phyloP scores from a whole-genome alignment of 768 basidiomycete genomes.

The Tephrocybe rancida region DNA sequence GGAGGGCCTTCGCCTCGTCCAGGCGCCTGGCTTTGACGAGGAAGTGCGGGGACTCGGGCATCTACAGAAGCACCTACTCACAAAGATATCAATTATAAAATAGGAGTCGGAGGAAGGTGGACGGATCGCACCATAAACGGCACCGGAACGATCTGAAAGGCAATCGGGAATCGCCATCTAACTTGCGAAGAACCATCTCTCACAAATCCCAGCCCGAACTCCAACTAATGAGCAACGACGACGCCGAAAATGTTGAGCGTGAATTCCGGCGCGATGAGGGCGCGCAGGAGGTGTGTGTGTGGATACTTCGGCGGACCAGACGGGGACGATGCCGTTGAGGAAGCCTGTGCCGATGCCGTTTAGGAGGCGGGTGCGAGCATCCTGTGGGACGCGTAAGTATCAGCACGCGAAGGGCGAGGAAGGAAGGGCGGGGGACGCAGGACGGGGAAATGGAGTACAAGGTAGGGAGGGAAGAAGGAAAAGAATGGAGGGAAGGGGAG shows the following conservation, averaged over 20 bases:
- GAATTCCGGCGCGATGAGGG: conserved; percentile 46
- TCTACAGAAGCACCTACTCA: conserved; percentile 33
- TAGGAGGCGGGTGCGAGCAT: conserved; percentile 45
- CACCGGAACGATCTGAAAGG: conserved; percentile 47
- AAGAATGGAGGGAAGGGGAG: no score
- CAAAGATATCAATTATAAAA: neutral
- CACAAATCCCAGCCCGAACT: conserved; percentile 46
- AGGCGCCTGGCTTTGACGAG: conserved; percentile 40
- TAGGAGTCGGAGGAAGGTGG: neutral
- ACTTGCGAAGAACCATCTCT: conserved; percentile 42
- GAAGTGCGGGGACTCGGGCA: conserved; percentile 41
- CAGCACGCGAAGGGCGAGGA: no score
- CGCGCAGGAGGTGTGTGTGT: conserved; percentile 47
- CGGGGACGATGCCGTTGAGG: conserved; percentile 46
- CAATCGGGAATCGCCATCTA: conserved; percentile 43
- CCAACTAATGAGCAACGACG: conserved; percentile 47
- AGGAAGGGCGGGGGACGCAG: no score
- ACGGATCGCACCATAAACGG: conserved; percentile 39
- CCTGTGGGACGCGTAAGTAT: no score
- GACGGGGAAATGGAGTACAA: no score
- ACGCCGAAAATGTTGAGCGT: conserved; percentile 44
- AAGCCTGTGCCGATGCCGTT: conserved; percentile 47
- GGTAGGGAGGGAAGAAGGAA: no score
- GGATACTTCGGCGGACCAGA: conserved; percentile 47
- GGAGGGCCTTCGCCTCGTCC: conserved; percentile 38